Percentiles rank a stretch among this genome's conserved stretches.
Conservation (phyloP, 768 basidiomycete species). For the Hysterangium stoloniferum region DNA sequence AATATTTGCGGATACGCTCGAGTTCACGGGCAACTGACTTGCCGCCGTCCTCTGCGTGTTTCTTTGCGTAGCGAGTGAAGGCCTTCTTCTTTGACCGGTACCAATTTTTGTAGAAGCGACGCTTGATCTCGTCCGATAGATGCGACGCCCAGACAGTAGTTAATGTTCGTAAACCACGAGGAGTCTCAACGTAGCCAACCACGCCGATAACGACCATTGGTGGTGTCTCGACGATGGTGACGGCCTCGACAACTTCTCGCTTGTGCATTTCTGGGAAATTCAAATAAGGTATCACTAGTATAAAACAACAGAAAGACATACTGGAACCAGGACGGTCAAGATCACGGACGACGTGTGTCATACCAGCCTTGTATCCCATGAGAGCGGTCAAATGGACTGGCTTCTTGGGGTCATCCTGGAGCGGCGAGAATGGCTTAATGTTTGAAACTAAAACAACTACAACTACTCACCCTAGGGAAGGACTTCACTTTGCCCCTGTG, state of each 20-base stretch:
- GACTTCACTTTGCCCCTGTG: constrained; percentile 99
- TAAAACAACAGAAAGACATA: constrained; percentile 38
- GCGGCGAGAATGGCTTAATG: constrained; percentile 3
- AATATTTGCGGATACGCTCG: constrained; percentile 99
- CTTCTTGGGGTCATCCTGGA: constrained; percentile 97
- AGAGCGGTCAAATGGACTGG: constrained; percentile 96
- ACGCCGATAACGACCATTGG: constrained; percentile 96
- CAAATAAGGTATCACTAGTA: background rate
- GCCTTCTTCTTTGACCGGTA: constrained; percentile 99
- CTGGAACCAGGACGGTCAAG: constrained; percentile 99
- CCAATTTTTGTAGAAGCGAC: constrained; percentile 99
- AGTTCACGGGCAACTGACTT: constrained; percentile 91
- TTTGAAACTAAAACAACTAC: constrained; percentile 1
- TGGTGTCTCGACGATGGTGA: constrained; percentile 92
- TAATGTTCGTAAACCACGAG: constrained; percentile 95
- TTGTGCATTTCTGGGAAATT: constrained; percentile 91
- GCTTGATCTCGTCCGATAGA: constrained; percentile 95
- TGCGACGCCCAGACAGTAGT: constrained; percentile 99
- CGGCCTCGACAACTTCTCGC: constrained; percentile 97
- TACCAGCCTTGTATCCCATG: constrained; percentile 99
- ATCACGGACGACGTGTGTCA: constrained; percentile 99
- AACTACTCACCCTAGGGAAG: constrained; percentile 84
- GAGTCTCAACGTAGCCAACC: constrained; percentile 99
- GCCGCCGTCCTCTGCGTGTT: constrained; percentile 91
- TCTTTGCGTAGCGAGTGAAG: constrained; percentile 99